These are phyloP conservation scores for Limonium bicolor DNA, from an alignment of 148 eudicot genomes.

Conservation along the genomic window DNA sequence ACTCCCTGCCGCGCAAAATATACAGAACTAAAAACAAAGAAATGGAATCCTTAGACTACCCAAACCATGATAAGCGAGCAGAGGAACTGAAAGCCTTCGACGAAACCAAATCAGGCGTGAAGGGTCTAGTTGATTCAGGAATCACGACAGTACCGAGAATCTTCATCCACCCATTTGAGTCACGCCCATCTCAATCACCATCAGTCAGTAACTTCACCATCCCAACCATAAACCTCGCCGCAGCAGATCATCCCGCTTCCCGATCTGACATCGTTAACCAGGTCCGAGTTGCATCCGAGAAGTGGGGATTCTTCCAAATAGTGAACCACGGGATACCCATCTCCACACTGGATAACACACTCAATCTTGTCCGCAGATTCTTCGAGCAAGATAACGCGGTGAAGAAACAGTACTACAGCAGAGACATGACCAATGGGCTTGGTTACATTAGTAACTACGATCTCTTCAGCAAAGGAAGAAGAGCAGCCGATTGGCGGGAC, in stretches of 20 bases:
- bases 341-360: too few relatives aligned
- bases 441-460: constrained; percentile 26
- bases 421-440: constrained; percentile 9
- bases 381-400: constrained; percentile 10
- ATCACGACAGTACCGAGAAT: constrained; percentile 16
- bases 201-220: too few relatives aligned
- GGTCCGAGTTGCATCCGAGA: constrained; percentile 19
- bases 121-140: constrained; percentile 42
- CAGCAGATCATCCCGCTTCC: too few relatives aligned
- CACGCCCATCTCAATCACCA: too few relatives aligned
- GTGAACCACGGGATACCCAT: constrained; percentile 45
- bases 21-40: too few relatives aligned
- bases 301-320: constrained; percentile 37
- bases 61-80: too few relatives aligned
- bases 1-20: too few relatives aligned
- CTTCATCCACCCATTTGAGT: constrained; percentile 20
- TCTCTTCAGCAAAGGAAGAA: too few relatives aligned
- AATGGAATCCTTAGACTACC: too few relatives aligned
- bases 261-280: constrained; percentile 12
- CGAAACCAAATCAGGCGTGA: constrained; percentile 46
- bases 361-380: constrained; percentile 25
- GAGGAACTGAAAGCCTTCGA: too few relatives aligned
- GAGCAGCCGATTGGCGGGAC: constrained; percentile 30
- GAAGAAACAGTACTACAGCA: background rate
- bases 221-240: constrained; percentile 19